Base-by-base conservation (phyloP, 176 grass and related monocot genomes). In the Poa pratensis region DNA sequence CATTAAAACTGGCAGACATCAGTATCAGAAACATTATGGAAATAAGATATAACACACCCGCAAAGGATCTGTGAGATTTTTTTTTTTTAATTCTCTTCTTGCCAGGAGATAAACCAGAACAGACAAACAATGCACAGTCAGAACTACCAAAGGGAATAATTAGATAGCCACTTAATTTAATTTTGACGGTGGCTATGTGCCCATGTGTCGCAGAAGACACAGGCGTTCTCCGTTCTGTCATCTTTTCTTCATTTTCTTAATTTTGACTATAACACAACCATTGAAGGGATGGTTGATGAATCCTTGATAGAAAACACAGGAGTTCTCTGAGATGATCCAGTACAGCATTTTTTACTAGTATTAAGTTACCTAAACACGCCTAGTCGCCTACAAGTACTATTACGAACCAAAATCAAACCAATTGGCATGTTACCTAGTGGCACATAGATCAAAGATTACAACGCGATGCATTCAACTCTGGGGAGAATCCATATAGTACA, bases 91-190 rank as follows among this genome's bases (percentile, higher is more conserved):
- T 30, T 30, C 28, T 30, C 18, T 66, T 12, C 22, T 76, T 50
- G 69, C 9, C 43, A 5, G 26, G 46, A 82, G 32, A 27, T 57
- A 49, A 69, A 18, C 42, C 40, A 76, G 12, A 75, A 60, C 19
- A 83, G 18, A 39, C 2, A 42, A 52, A 35, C 22, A 76, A 69
- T 73, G 43, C 18, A 72, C 22, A 6, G 5, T 37, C 32, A 57
- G 20, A 85, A 60, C 58, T 39, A 46, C 12, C 30, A 20, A 77
- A 73, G 14, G 14, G 10, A 27, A 18, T 37, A 10, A 13, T 20
- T 5, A 76, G 60, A 76, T 81, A 37, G 51, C 3, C 19, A 39
- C 28, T 70, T 81, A 48, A 65, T 55, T 84, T 46, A 1, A 78
- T 52, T 35, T 83, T 59, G 30, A 82, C 16, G 9, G 54, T 51